Evolutionary conservation across 495 filamentous ascomycete genomes (phyloP), one percentile per base, ranked within the genome.

Genomic region (Usnea hakonensis): DNA sequence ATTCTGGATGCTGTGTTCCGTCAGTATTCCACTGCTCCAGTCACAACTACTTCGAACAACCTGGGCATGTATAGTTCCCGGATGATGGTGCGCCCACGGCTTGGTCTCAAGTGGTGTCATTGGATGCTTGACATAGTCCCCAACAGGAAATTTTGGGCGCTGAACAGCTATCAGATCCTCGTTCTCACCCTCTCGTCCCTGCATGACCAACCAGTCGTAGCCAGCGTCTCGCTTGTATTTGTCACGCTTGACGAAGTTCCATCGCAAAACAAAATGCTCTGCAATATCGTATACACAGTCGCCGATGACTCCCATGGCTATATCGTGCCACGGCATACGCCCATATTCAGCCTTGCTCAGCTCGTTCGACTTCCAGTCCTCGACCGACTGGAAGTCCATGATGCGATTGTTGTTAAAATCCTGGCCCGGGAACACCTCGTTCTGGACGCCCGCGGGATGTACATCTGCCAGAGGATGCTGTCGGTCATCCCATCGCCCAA

Each of bases 291-390:
- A 92, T 36, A 96, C 89, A 67, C 87, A 90, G 44, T 91, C 90
- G 8, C 93, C 93, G 53, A 95, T 82, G 28, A 97, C 60, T 3
- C 89, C 91, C 89, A 97, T 91, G 6, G 88, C 81, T 4, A 97
- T 91, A 71, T 97, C 93, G 69, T 97, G 93, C 93, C 93, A 97
- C 2, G 93, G 93, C 93, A 97, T 96, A 35, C 93, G 85, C 30
- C 91, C 92, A 65, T 88, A 95, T 38, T 96, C 90, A 1, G 87
- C 84, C 76, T 97, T 97, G 72, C 82, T 89, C n/a, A 97, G 76
- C 69, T 95, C 89, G 68, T 97, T 97, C 53, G 85, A 82, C 72
- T 91, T 90, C 93, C 93, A 97, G 68, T 96, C 87, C 11, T 88
- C 70, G 26, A 98, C 94, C 28, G 84, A 87, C 67, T 96, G 80